Evolutionary conservation across 176 grass and related monocot genomes (phyloP), one percentile per base, ranked within the genome.

Genomic region (Oryza coarctata): DNA sequence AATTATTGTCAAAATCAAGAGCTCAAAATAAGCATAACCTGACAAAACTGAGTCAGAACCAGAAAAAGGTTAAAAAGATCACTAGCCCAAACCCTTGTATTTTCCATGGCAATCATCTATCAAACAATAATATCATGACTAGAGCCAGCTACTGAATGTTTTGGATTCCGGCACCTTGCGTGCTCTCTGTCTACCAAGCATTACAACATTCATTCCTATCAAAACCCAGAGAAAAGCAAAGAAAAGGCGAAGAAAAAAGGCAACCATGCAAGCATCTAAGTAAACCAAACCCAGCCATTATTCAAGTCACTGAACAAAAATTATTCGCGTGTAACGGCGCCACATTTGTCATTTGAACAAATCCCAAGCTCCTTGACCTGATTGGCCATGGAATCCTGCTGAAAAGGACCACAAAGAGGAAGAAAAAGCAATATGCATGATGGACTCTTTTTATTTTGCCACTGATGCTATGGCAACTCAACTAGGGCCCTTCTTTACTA

Each of bases 401-500:
- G 38, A 81, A 85, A 65, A 18, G 34, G 52, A 63, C 9, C 34
- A 72, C 34, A 70, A 58, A 70, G 65, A 67, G 26, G 30, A 35
- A 45, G 40, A 17, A 47, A 84, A 89, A 82, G 78, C 83, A 78
- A 29, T 83, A 50, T 83, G 82, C 83, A 74, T 67, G 65, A 55
- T 22, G 34, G 52, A 22, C 35, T 82, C 60, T 82, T 73, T 81
- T 73, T 8, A 81, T 60, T n/a, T 71, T 65, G 71, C 67, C 69
- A 82, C 28, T 78, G 73, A 31, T 36, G 22, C 65, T 66, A 49
- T 60, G 34, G 83, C 79, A 73, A 27, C 83, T 78, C 83, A 77
- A 86, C 32, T 23, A 86, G 73, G 67, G 45, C 36, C 83, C 88
- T 83, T 90, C 84, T 74, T 86, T 86, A 90, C 45, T 40, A 10